Percentiles rank a stretch among this genome's conserved stretches.
Evolutionary conservation across 1,284 basidiomycete species (phyloP).

Genomic region (Tausonia pullulans): DNA sequence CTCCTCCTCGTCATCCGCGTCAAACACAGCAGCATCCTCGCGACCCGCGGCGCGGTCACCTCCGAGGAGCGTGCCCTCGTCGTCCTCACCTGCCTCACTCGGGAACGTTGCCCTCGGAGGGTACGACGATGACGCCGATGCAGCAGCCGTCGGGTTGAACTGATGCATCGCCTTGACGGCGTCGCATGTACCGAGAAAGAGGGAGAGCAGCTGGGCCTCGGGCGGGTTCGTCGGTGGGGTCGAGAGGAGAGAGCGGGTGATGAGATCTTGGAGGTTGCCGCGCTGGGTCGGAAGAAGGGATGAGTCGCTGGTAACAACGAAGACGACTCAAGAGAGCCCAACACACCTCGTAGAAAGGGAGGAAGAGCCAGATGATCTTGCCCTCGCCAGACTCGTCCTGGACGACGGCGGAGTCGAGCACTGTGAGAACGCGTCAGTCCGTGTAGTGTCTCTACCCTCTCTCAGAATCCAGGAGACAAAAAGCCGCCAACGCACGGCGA

Average conservation of each 20-base stretch:
- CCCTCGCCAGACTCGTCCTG: constrained; percentile 72
- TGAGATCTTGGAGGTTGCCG: constrained; percentile 90
- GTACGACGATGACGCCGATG: constrained; percentile 23
- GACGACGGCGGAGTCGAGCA: constrained; percentile 73
- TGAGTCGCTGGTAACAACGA: constrained; percentile 20
- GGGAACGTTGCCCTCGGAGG: constrained; percentile 6
- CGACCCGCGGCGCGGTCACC: constrained; percentile 19
- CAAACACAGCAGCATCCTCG: constrained; percentile 49
- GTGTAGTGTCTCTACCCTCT: neutral
- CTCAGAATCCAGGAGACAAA: neutral
- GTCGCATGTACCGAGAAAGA: constrained; percentile 89
- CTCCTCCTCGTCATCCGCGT: constrained; percentile 41
- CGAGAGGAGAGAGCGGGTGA: constrained; percentile 43
- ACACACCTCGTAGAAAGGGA: constrained; percentile 69
- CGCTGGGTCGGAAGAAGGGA: constrained; percentile 41
- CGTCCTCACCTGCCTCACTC: constrained; percentile 35
- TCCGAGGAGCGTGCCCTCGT: constrained; percentile 16
- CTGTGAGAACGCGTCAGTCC: constrained; percentile 4
- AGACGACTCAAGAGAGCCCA: neutral
- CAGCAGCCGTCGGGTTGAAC: constrained; percentile 46
- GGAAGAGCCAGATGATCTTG: constrained; percentile 79
- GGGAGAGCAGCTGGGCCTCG: constrained; percentile 73
- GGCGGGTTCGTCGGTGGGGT: constrained; percentile 31
- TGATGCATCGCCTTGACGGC: constrained; percentile 90
- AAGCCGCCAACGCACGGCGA: constrained; percentile 18